phyloP scores from a whole-genome alignment of 2,329 filamentous ascomycete species.

The Alternaria brassicae region DNA sequence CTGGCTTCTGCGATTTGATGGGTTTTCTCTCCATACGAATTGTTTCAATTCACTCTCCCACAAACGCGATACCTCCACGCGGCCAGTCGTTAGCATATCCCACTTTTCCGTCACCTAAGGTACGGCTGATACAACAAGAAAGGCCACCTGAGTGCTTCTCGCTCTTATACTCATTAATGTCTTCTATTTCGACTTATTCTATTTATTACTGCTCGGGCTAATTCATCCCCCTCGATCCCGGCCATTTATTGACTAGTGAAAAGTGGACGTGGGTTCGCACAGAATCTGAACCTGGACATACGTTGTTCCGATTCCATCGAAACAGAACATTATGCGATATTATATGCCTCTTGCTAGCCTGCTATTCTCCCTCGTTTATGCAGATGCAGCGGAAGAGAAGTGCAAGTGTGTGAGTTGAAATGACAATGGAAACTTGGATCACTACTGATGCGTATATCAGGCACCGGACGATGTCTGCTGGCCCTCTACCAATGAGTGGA shows the following conservation, averaged over 20 bases:
- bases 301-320: background rate
- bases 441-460: constrained; percentile 1
- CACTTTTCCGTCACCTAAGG: background rate
- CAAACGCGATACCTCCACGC: background rate
- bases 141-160: background rate
- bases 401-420: constrained; percentile 34
- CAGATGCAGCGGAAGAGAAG: background rate
- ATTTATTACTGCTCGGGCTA: background rate
- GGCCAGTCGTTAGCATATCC: background rate
- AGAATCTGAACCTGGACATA: background rate
- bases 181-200: background rate
- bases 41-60: background rate
- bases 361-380: background rate
- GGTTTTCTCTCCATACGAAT: background rate
- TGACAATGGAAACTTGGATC: no score
- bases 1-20: background rate
- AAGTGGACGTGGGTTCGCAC: no score
- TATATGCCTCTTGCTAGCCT: background rate
- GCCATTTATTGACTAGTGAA: background rate
- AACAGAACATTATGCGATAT: background rate
- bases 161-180: background rate
- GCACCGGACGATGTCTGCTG: constrained; percentile 29
- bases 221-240: background rate
- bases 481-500: constrained; percentile 31
- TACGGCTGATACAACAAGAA: background rate